Evolutionary conservation across 2,329 filamentous ascomycete species (phyloP).

Genomic region (Penicillium sp.): DNA sequence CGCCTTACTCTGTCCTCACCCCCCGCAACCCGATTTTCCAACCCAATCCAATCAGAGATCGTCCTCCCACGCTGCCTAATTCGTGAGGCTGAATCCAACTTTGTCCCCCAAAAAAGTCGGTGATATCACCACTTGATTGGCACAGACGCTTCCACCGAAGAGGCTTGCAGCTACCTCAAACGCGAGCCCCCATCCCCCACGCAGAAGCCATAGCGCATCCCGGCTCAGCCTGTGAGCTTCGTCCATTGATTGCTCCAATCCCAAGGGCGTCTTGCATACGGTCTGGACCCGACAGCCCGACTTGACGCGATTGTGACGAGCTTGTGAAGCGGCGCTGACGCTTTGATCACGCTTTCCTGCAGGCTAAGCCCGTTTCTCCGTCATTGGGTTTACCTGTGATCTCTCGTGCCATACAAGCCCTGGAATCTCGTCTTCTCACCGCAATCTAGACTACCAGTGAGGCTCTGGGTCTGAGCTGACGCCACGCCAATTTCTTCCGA

Average conservation of each 20-base stretch:
- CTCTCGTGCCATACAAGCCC: slow-evolving; percentile 3
- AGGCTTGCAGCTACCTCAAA: slow-evolving; percentile 14
- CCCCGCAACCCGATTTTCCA: slow-evolving; percentile 2
- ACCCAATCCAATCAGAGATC: slow-evolving; percentile 5
- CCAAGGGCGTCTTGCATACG: slow-evolving; percentile 16
- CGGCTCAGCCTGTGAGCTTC: slow-evolving; percentile 20
- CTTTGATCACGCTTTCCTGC: slow-evolving; percentile 16
- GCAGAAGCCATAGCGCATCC: slow-evolving; percentile 6
- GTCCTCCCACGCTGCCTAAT: slow-evolving; percentile 33
- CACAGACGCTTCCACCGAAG: slow-evolving; percentile 7
- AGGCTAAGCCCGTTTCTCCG: slow-evolving; percentile 9
- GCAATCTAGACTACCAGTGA: neutral
- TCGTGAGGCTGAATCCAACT: slow-evolving; percentile 37
- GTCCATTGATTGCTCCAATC: slow-evolving; percentile 12
- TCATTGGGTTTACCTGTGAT: neutral
- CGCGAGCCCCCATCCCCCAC: slow-evolving; percentile 13
- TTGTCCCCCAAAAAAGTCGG: slow-evolving; percentile 1
- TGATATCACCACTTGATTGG: slow-evolving; percentile 14
- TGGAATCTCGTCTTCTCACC: neutral
- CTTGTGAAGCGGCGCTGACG: slow-evolving; percentile 6
- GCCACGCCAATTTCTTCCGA: slow-evolving; percentile 2
- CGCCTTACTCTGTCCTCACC: slow-evolving; percentile 2
- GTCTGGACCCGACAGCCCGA: slow-evolving; percentile 24
- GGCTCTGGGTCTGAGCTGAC: slow-evolving; percentile 7
- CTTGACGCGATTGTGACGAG: slow-evolving; percentile 9